Conservation (phyloP, 495 filamentous ascomycete species). For the Rhypophila decipiens region DNA sequence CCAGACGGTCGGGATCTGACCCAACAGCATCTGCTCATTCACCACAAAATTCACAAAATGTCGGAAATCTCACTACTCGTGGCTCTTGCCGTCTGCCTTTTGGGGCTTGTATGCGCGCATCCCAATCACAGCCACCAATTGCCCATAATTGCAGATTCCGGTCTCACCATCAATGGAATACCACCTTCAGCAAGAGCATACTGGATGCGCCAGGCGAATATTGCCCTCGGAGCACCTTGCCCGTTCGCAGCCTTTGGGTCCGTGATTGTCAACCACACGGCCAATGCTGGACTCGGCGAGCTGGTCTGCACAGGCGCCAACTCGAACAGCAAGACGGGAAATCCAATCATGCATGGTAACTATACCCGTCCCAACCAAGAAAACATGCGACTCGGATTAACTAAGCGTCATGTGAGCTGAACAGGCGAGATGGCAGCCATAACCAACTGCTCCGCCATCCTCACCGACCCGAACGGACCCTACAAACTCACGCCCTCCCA, state of each 20-base stretch:
- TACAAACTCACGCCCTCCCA: constrained; percentile 36
- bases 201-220: constrained; percentile 46
- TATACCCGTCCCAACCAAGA: neutral
- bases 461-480: constrained; percentile 35
- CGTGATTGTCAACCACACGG: constrained; percentile 50
- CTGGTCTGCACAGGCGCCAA: constrained; percentile 44
- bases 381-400: neutral
- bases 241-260: constrained; percentile 45
- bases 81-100: neutral
- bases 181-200: constrained; percentile 31
- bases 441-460: constrained; percentile 43
- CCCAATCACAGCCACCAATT: neutral
- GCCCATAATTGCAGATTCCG: constrained; percentile 12
- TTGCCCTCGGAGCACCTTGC: constrained; percentile 42
- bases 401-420: too few species aligned
- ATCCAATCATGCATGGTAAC: constrained; percentile 45
- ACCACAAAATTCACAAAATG: neutral
- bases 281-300: constrained; percentile 26
- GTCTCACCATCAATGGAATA: constrained; percentile 23
- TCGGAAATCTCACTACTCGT: neutral
- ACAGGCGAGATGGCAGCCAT: constrained; percentile 49
- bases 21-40: too few species aligned
- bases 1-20: too few species aligned
- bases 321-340: constrained; percentile 28
- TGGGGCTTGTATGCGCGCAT: neutral